These are phyloP conservation scores for Populus hybrid DNA, from an alignment of 441 rosid species.

Conservation along the genomic window DNA sequence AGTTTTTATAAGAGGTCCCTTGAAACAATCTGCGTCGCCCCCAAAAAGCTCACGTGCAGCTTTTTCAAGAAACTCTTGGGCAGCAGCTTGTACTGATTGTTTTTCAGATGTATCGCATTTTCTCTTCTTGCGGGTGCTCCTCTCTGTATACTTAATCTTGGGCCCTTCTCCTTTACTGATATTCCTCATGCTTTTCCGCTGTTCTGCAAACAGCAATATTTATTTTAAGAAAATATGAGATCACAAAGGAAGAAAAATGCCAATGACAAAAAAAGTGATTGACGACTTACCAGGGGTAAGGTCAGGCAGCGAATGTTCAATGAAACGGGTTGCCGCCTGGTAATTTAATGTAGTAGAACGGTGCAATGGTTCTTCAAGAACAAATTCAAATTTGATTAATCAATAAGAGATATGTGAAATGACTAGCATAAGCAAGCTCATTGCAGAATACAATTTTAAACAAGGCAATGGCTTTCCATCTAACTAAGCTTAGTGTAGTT, in stretches of 20 bases:
- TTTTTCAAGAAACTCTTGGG: constrained; percentile 86
- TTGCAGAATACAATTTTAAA: constrained; percentile 1
- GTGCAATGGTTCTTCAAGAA: constrained; percentile 56
- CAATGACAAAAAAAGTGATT: background rate
- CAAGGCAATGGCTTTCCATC: background rate
- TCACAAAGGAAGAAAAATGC: background rate
- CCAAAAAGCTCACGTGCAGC: constrained; percentile 83
- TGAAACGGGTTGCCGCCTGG: constrained; percentile 82
- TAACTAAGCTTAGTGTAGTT: background rate
- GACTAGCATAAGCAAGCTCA: constrained; percentile 11
- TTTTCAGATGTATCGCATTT: constrained; percentile 60
- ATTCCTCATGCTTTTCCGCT: constrained; percentile 62
- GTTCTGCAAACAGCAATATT: constrained; percentile 39
- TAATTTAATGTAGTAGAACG: constrained; percentile 74
- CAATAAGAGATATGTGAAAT: constrained; percentile 11
- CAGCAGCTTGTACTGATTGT: constrained; percentile 59
- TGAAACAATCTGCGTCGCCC: constrained; percentile 44
- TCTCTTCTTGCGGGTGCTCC: constrained; percentile 57
- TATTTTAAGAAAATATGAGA: constrained; percentile 4
- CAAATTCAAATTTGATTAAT: constrained; percentile 21
- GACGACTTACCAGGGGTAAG: constrained; percentile 62
- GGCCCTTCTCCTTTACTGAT: constrained; percentile 66
- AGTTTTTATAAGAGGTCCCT: constrained; percentile 58
- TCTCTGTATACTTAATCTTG: constrained; percentile 43
- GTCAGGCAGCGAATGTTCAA: constrained; percentile 80